Evolutionary conservation across 139 green algal species (phyloP).

Genomic region (Gonium pectorale): DNA sequence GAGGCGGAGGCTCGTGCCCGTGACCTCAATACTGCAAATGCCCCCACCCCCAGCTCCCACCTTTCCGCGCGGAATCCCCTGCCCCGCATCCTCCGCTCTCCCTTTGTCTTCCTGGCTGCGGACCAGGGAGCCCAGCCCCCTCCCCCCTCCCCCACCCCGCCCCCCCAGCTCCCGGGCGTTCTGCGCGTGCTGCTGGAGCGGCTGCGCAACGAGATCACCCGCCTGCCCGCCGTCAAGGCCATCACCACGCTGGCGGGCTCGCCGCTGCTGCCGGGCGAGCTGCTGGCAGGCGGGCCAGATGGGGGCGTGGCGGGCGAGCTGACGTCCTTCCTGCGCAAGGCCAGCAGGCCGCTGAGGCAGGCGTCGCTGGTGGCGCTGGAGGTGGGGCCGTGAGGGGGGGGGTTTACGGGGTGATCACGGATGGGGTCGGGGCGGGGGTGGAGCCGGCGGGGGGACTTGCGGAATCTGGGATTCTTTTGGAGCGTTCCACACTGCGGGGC

Average conservation of each 20-base stretch:
- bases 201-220: constrained; percentile 93
- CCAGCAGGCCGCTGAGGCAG: constrained; percentile 87
- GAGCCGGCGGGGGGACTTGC: too few relatives aligned
- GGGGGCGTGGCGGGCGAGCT: constrained; percentile 74
- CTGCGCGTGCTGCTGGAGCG: constrained; percentile 88
- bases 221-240: constrained; percentile 87
- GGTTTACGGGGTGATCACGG: background rate
- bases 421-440: too few relatives aligned
- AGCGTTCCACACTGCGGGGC: too few relatives aligned
- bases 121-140: background rate
- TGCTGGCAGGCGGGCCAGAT: constrained; percentile 39
- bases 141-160: background rate
- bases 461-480: too few relatives aligned
- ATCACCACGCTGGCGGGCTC: constrained; percentile 79
- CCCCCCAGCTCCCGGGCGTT: constrained; percentile 38
- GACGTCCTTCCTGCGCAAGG: constrained; percentile 93
- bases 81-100: background rate
- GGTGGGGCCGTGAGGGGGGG: constrained; percentile 20
- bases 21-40: too few relatives aligned
- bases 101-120: background rate
- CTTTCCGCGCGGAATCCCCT: too few relatives aligned
- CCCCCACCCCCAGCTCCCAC: too few relatives aligned
- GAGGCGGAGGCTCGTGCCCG: too few relatives aligned
- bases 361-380: constrained; percentile 79
- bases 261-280: constrained; percentile 70